Conservation (phyloP, 2,329 filamentous ascomycete species). For the Phialemonium atrogriseum region DNA sequence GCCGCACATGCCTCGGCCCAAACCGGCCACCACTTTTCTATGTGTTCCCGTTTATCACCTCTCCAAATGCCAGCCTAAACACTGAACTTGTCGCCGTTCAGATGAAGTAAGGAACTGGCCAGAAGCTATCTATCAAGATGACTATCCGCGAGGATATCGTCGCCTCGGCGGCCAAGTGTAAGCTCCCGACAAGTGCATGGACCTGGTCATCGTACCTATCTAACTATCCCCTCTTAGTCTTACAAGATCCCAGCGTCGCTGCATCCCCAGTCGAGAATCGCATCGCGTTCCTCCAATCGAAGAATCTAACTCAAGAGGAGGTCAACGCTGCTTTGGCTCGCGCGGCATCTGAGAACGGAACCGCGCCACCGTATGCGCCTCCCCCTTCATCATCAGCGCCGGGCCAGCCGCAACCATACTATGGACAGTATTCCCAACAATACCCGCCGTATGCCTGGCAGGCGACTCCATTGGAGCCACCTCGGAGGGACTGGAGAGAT, state of each 20-base stretch:
- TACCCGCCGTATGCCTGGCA: conserved; percentile 48
- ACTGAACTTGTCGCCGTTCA: neutral
- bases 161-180: conserved; percentile 51
- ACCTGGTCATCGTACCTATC: neutral
- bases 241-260: conserved; percentile 88
- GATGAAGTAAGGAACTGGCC: conserved; percentile 1
- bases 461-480: conserved; percentile 46
- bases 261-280: conserved; percentile 87
- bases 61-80: too few species aligned
- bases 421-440: conserved; percentile 38
- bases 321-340: conserved; percentile 77
- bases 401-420: conserved; percentile 33
- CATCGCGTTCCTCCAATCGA: conserved; percentile 86
- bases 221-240: conserved; percentile 47
- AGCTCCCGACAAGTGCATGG: conserved; percentile 3
- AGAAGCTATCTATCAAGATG: conserved; percentile 36
- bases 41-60: too few species aligned
- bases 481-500: conserved; percentile 89
- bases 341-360: conserved; percentile 50
- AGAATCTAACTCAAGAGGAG: conserved; percentile 95
- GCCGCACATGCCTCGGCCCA: conserved; percentile 16
- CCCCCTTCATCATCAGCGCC: conserved; percentile 15
- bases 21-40: conserved; percentile 15
- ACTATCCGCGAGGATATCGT: conserved; percentile 93
- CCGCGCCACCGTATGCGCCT: conserved; percentile 32